Percentiles rank a stretch among this genome's conserved stretches.
These are phyloP conservation scores for Quambalaria eucalypti DNA, from an alignment of 1,284 basidiomycete species.

Conservation along the genomic window DNA sequence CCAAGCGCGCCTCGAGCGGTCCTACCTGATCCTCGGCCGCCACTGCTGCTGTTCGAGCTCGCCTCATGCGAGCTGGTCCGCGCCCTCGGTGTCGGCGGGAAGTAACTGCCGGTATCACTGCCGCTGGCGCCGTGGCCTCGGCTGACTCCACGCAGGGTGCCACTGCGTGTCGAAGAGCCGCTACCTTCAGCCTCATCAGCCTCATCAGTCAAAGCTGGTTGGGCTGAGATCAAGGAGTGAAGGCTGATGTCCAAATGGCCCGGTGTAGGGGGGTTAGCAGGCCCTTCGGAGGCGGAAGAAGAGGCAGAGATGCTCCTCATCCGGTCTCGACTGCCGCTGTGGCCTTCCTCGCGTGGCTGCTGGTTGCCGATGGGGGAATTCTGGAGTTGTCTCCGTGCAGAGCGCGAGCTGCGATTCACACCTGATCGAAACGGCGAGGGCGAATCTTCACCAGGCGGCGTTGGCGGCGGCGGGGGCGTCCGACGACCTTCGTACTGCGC, in stretches of 20 bases:
- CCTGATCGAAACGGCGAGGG: too few relatives aligned
- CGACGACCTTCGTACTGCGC: neutral
- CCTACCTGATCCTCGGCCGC: neutral
- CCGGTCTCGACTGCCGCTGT: neutral
- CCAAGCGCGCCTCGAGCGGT: too few relatives aligned
- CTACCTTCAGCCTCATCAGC: too few relatives aligned
- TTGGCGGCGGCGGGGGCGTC: slow-evolving; percentile 2
- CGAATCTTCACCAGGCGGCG: slow-evolving; percentile 3
- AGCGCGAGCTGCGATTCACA: too few relatives aligned
- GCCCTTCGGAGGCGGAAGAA: slow-evolving; percentile 17
- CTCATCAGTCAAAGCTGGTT: too few relatives aligned
- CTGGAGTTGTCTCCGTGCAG: too few relatives aligned
- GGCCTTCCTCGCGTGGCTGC: too few relatives aligned
- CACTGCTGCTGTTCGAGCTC: slow-evolving; percentile 6
- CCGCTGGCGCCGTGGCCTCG: too few relatives aligned
- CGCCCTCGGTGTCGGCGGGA: slow-evolving; percentile 15
- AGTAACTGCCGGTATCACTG: slow-evolving; percentile 17
- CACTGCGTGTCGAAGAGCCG: too few relatives aligned
- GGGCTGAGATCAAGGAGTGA: slow-evolving; percentile 44
- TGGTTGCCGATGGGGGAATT: too few relatives aligned
- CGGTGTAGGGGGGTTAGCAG: slow-evolving; percentile 55
- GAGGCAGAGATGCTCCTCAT: neutral
- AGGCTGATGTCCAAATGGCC: slow-evolving; percentile 53
- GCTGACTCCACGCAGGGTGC: too few relatives aligned
- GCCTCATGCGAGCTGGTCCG: slow-evolving; percentile 1